These are phyloP conservation scores for Aspergillus glaucus DNA, from an alignment of 2,329 filamentous ascomycete species.

Conservation along the genomic window DNA sequence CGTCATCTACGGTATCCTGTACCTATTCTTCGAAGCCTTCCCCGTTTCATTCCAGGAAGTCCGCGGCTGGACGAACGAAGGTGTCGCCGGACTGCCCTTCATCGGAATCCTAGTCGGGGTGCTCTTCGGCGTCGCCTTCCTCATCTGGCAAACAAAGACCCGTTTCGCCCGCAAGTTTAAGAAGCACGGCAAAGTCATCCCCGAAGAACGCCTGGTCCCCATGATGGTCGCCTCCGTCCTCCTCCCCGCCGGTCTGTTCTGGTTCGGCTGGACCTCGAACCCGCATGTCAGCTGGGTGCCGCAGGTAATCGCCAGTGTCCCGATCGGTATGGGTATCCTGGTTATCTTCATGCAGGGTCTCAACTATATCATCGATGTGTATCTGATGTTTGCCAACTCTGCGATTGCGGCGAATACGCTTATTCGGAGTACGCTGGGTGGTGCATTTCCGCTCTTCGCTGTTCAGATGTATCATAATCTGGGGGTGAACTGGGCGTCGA, in stretches of 20 bases:
- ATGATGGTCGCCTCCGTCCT: constrained; percentile 40
- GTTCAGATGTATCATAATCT: constrained; percentile 30
- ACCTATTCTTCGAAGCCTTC: constrained; percentile 37
- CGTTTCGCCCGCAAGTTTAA: constrained; percentile 30
- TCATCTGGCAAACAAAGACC: constrained; percentile 36
- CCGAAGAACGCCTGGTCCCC: constrained; percentile 41
- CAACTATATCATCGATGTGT: constrained; percentile 38
- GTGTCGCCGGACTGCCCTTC: constrained; percentile 35
- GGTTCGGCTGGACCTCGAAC: constrained; percentile 44
- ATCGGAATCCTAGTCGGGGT: constrained; percentile 31
- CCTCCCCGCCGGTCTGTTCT: constrained; percentile 42
- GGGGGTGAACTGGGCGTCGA: constrained; percentile 32
- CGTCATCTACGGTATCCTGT: constrained; percentile 33
- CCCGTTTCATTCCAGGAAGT: constrained; percentile 35
- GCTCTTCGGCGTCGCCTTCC: constrained; percentile 28
- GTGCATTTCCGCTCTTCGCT: constrained; percentile 25
- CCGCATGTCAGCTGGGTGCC: constrained; percentile 39
- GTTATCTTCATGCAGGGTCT: constrained; percentile 38
- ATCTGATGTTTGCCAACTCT: constrained; percentile 33
- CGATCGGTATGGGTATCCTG: constrained; percentile 37
- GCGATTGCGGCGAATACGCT: constrained; percentile 34
- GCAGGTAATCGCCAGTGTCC: constrained; percentile 38
- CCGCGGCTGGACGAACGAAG: constrained; percentile 31
- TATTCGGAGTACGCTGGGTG: constrained; percentile 27
- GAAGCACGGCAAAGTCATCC: constrained; percentile 29